Base-by-base conservation (phyloP, 2,329 filamentous ascomycete genomes). In the Colletotrichum ledebouriae region DNA sequence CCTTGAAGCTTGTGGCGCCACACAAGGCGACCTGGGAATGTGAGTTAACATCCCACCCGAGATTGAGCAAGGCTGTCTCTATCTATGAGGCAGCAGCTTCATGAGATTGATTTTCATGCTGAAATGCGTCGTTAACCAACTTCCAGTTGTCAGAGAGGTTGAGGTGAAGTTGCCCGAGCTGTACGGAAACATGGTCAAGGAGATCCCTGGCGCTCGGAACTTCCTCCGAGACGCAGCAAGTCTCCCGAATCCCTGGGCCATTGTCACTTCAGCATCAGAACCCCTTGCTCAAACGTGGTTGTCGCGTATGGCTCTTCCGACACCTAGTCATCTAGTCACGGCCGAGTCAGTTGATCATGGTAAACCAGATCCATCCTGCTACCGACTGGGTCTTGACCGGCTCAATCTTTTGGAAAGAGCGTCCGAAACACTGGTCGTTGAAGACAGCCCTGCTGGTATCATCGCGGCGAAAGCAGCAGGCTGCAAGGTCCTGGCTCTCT, bases 281-380 rank as follows among this genome's bases (percentile, higher is more conserved):
- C 49, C 49, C 12, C 49, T 52, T 2, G 49, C 49, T 33, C 33
- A 25, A 29, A n/a, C 22, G 33, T 52, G 49, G 49, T 33, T 52
- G 22, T 52, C 49, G 0, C 49, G n/a, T n/a, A 4, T 52, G 0
- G 29, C 49, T n/a, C 15, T 52, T 15, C 29, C 49, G 10, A 25
- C 12, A 2, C 49, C 49, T 1, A 15, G 33, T 20, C 15, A 52
- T 10, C 49, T 52, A n/a, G 25, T 52, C 29, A 52, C 49, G 6
- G 49, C 49, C n/a, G 49, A 52, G 5, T 29, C 33, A 10, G 49
- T 52, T 6, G 49, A 34, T 13, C 29, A 52, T n/a, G 25, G 49
- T 11, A 34, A 52, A 0, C 25, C 49, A 11, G 49, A 52, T 9
- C 49, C 49, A 6, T n/a, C 49, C 11, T 52, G 49, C 9, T 52